Base-by-base conservation (phyloP, 768 basidiomycete species). In the Boletus edulis region DNA sequence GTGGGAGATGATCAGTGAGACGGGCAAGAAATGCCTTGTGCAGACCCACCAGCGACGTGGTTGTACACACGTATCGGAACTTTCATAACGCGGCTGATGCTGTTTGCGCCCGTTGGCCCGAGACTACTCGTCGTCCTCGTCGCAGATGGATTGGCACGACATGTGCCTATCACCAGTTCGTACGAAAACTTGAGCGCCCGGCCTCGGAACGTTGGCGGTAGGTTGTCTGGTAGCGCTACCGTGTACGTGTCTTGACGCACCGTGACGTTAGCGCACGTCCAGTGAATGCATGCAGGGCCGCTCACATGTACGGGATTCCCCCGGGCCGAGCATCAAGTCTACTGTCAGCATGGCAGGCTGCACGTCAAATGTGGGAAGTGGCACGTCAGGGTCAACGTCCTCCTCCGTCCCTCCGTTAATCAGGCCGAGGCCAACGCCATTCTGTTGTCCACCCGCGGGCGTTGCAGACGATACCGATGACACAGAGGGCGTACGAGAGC, bases 61-160 rank as follows among this genome's bases (percentile, higher is more conserved):
- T 92, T 94, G 73, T 97, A 98, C 6, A 98, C 78, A 22, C 94
- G 76, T 43, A 99, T 87, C 0, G 96, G 96, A 1, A 98, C 88
- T 48, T 89, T 90, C 87, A 96, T 91, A 3, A 94, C 81, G 34
- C 85, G 75, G 70, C 90, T 89, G 52, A 77, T 76, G 62, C 82
- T 83, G 58, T 76, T 80, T 35, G 71, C 75, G 42, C 75, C 76
- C 13, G 68, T 65, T 24, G 70, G 58, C 17, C 77, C 67, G 10
- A 63, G 48, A 46, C 72, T 64, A 54, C 72, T 62, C 48, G 71
- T 63, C 37, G 67, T 68, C 48, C 60, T 52, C 62, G 62, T 60
- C 37, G 55, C 62, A 34, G 73, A 57, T 10, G 65, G 45, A 39
- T 76, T 75, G 13, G 87, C 83, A 13, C 91, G 81, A 70, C 89